These are phyloP conservation scores for Eutrema salsugineum DNA, from an alignment of 441 rosid genomes.

Conservation along the genomic window DNA sequence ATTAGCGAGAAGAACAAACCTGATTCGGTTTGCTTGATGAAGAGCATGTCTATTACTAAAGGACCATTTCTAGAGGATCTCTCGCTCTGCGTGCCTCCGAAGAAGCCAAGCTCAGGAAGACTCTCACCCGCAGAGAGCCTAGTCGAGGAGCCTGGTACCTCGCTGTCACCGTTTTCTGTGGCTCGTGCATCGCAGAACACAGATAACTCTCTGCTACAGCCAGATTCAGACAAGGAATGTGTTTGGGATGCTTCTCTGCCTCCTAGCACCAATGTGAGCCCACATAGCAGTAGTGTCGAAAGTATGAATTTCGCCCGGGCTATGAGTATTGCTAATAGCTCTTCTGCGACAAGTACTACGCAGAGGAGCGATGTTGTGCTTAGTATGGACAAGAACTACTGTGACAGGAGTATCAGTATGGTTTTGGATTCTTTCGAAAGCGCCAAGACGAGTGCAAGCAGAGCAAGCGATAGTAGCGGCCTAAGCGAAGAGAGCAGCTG, in stretches of 20 bases:
- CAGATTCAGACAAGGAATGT: conserved; percentile 80
- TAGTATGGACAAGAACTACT: conserved; percentile 60
- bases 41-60: conserved; percentile 53
- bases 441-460: conserved; percentile 78
- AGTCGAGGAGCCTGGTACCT: conserved; percentile 52
- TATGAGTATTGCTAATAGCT: conserved; percentile 83
- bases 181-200: conserved; percentile 62
- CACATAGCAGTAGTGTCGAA: conserved; percentile 84
- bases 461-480: conserved; percentile 92
- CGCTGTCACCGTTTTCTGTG: conserved; percentile 51
- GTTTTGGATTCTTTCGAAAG: conserved; percentile 88
- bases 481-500: conserved; percentile 96
- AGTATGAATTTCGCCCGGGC: conserved; percentile 69
- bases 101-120: conserved; percentile 47
- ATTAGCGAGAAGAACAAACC: conserved; percentile 55
- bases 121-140: conserved; percentile 67
- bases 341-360: conserved; percentile 52
- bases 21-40: conserved; percentile 64
- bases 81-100: conserved; percentile 56
- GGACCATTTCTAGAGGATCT: conserved; percentile 83
- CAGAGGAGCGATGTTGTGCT: conserved; percentile 78
- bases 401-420: conserved; percentile 63
- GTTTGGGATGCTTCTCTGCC: conserved; percentile 97
- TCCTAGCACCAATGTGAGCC: conserved; percentile 88
- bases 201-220: conserved; percentile 53